Conservation (phyloP, 306 rosid species). For the Rubus idaeus region DNA sequence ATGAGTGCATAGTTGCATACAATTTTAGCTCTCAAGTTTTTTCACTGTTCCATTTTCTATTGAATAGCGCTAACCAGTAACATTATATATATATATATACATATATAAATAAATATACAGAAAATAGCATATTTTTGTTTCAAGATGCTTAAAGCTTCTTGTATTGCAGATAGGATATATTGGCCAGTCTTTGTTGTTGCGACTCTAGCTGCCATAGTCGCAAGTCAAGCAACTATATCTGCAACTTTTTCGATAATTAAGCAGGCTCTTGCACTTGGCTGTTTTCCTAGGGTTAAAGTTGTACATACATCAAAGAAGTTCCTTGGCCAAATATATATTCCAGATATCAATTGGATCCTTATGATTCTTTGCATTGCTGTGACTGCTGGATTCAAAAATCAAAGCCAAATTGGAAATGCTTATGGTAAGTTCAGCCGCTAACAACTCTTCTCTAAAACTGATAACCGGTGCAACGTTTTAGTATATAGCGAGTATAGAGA, state of each 20-base stretch:
- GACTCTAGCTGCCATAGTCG: slow-evolving; percentile 94
- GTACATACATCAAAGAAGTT: slow-evolving; percentile 87
- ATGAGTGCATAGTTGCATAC: neutral
- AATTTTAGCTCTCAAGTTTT: neutral
- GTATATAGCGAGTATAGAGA: no score
- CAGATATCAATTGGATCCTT: slow-evolving; percentile 94
- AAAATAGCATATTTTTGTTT: slow-evolving; percentile 3
- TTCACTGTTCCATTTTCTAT: neutral
- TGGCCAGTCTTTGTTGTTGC: slow-evolving; percentile 98
- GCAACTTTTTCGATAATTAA: slow-evolving; percentile 92
- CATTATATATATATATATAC: neutral
- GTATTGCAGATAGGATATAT: slow-evolving; percentile 63
- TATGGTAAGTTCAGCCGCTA: slow-evolving; percentile 49
- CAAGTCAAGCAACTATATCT: slow-evolving; percentile 94
- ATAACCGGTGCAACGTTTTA: no score
- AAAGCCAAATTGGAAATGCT: slow-evolving; percentile 98
- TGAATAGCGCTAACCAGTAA: neutral
- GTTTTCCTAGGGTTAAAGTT: slow-evolving; percentile 97
- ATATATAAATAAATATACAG: neutral
- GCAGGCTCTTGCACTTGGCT: slow-evolving; percentile 96
- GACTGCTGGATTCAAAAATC: slow-evolving; percentile 92
- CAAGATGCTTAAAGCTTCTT: slow-evolving; percentile 38
- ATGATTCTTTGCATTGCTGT: slow-evolving; percentile 96
- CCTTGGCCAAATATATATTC: slow-evolving; percentile 91
- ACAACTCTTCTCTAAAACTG: no score